Percentiles rank a stretch among this genome's conserved stretches.
Conservation (phyloP, 2,329 filamentous ascomycete species). For the Ceratocystis colombiana region DNA sequence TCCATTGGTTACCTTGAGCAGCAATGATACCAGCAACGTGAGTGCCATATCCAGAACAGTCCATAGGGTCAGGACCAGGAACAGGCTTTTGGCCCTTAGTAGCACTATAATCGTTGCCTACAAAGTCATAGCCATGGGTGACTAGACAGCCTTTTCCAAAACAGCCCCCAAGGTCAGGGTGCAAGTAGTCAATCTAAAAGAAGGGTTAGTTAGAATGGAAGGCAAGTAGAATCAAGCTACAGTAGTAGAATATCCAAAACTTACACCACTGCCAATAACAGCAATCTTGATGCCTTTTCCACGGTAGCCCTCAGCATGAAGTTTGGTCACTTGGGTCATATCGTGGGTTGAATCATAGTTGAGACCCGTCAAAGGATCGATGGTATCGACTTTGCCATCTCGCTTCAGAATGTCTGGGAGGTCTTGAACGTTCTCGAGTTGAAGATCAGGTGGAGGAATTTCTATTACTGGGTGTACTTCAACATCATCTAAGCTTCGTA, state of each 20-base stretch:
- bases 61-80: conserved; percentile 45
- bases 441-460: conserved; percentile 38
- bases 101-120: conserved; percentile 45
- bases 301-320: conserved; percentile 40
- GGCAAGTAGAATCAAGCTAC: background rate
- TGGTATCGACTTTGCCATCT: background rate
- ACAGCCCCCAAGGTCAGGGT: conserved; percentile 54
- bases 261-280: conserved; percentile 46
- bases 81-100: conserved; percentile 29
- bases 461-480: conserved; percentile 42
- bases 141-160: conserved; percentile 52
- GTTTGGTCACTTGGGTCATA: conserved; percentile 48
- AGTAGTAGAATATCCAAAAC: conserved; percentile 27
- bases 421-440: conserved; percentile 29
- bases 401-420: background rate
- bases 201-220: background rate
- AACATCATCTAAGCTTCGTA: conserved; percentile 38
- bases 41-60: conserved; percentile 50
- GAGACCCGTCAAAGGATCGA: conserved; percentile 17
- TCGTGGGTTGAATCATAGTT: conserved; percentile 40
- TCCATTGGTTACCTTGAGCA: conserved; percentile 43
- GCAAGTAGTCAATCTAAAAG: conserved; percentile 47
- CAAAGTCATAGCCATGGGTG: conserved; percentile 46
- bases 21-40: conserved; percentile 55
- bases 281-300: conserved; percentile 46